These are phyloP conservation scores for Phragmites australis DNA, from an alignment of 176 grass and related monocot genomes.

Conservation along the genomic window DNA sequence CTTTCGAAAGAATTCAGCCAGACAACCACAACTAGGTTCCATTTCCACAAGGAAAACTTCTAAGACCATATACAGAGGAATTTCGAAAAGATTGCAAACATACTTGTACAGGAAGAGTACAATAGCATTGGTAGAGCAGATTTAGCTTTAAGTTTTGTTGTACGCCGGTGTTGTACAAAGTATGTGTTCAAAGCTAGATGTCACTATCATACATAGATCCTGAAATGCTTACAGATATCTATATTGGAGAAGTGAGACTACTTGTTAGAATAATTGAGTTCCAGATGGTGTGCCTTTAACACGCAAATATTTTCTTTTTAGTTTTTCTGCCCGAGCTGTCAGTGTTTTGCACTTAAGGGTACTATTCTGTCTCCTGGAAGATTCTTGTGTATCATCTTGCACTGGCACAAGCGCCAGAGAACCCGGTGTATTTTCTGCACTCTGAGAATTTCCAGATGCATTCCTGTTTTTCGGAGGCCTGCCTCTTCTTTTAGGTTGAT, in stretches of 20 bases:
- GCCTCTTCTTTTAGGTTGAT: slow-evolving; percentile 50
- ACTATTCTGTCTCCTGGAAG: slow-evolving; percentile 33
- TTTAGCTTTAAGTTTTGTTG: slow-evolving; percentile 54
- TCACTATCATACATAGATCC: slow-evolving; percentile 45
- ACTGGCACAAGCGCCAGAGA: slow-evolving; percentile 35
- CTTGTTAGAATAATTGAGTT: slow-evolving; percentile 43
- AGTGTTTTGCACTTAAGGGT: slow-evolving; percentile 27
- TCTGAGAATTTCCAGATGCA: slow-evolving; percentile 26
- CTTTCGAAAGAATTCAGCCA: slow-evolving; percentile 94
- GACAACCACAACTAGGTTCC: slow-evolving; percentile 84
- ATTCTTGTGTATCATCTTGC: slow-evolving; percentile 21
- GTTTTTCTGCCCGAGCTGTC: slow-evolving; percentile 60
- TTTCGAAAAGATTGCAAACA: slow-evolving; percentile 36
- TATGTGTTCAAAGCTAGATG: slow-evolving; percentile 46
- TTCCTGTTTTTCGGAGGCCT: slow-evolving; percentile 48
- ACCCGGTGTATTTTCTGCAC: background rate
- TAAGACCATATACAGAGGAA: slow-evolving; percentile 40
- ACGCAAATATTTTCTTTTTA: slow-evolving; percentile 58
- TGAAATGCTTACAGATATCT: slow-evolving; percentile 38
- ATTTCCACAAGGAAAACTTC: slow-evolving; percentile 99
- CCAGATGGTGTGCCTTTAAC: slow-evolving; percentile 20
- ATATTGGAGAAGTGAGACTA: slow-evolving; percentile 36
- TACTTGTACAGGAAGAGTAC: slow-evolving; percentile 59
- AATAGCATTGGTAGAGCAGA: slow-evolving; percentile 48
- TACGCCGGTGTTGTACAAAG: slow-evolving; percentile 54